Evolutionary conservation across 2,329 filamentous ascomycete species (phyloP), one percentile per base, ranked within the genome.

Genomic region (Botrytis medusae): DNA sequence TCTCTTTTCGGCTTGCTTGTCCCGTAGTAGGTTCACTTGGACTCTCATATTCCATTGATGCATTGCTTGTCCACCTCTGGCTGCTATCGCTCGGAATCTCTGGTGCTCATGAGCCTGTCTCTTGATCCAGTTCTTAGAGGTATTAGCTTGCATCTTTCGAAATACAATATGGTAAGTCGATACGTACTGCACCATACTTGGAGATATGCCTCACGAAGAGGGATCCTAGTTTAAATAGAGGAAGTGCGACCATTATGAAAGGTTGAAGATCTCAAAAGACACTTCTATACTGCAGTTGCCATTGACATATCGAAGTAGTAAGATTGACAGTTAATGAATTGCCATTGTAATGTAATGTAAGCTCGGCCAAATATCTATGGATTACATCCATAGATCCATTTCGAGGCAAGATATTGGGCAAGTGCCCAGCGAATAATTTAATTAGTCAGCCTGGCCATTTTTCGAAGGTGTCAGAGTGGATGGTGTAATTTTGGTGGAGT

Each of bases 11-110:
- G 88, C 87, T 44, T 87, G 86, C 57, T 82, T 81, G 73, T 91
- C 88, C 75, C 89, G 86, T 54, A 91, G 80, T 6, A 89, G 78
- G 4, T 88, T 87, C 6, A 91, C 90, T 22, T 86, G 87, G 77
- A 90, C 80, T 69, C 88, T 86, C 89, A 91, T 91, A 78, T 91
- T 91, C 71, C 91, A 81, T 81, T 91, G 89, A 78, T 91, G 89
- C 77, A 91, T 89, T 16, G 83, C 81, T 79, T 91, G 89, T 74
- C 89, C 89, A 79, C 90, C 90, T 74, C 83, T 84, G 62, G 89
- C 89, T 61, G 89, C 89, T 75, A 90, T 87, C 9, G 81, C 81
- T 73, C 89, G 88, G 80, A 91, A 91, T 62, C 85, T 83, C 2
- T 86, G 85, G 77, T 91, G 89, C 61, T 91, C 89, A 78, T 91